Percentiles rank a stretch among this genome's conserved stretches.
Evolutionary conservation across 441 rosid species (phyloP).

Genomic region (Euphorbia neoarborescens): DNA sequence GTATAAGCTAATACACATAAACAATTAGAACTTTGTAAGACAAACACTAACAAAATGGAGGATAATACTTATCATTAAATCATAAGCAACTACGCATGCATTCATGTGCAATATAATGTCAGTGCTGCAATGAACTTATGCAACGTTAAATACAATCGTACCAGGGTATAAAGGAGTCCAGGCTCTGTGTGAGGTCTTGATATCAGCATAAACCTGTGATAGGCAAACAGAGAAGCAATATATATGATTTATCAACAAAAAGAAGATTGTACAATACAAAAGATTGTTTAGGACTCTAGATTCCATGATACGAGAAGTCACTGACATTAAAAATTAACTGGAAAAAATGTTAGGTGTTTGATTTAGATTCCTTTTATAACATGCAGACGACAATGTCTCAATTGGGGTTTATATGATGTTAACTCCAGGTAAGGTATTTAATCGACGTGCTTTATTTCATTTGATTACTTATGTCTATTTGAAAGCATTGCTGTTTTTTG

Average conservation of each 20-base stretch:
- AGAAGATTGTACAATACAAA: not conserved
- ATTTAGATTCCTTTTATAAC: not conserved
- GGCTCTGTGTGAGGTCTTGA: slow-evolving; percentile 36
- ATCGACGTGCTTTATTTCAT: not conserved
- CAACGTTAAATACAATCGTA: slow-evolving; percentile 18
- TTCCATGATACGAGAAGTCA: not conserved
- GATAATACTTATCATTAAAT: not conserved
- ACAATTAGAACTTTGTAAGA: not conserved
- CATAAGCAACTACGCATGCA: slow-evolving; percentile 4
- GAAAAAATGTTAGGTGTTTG: not conserved
- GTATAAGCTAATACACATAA: not conserved
- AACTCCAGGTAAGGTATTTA: too few relatives aligned
- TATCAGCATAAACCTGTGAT: slow-evolving; percentile 40
- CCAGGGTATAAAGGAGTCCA: slow-evolving; percentile 41
- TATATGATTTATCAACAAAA: not conserved
- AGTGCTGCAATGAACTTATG: not conserved
- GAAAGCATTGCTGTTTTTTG: slow-evolving; percentile 13
- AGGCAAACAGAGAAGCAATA: slow-evolving; percentile 10
- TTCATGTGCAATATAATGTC: not conserved
- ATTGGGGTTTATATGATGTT: too few relatives aligned
- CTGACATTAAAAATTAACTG: not conserved
- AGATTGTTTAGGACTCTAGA: not conserved
- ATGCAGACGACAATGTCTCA: not conserved
- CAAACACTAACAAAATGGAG: not conserved
- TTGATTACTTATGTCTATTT: not conserved